Evolutionary conservation across 441 rosid species (phyloP).

Genomic region (Erysimum cheiri): DNA sequence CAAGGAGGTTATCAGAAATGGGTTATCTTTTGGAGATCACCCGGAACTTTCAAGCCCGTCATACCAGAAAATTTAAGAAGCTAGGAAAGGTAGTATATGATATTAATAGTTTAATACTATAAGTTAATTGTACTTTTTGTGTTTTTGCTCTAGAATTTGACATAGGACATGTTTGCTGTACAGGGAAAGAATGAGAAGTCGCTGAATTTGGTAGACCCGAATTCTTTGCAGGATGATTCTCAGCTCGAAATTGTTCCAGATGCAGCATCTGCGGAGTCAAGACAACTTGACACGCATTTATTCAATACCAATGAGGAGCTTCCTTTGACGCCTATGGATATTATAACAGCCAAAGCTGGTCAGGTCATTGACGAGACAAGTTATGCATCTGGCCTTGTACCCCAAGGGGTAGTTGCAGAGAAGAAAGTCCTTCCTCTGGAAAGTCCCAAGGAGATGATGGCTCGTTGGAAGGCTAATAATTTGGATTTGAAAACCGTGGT

Average conservation of each 20-base stretch:
- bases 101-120: conserved; percentile 35
- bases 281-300: conserved; percentile 44
- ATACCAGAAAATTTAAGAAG: conserved; percentile 72
- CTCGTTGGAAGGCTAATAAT: conserved; percentile 91
- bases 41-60: conserved; percentile 78
- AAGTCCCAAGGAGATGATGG: conserved; percentile 98
- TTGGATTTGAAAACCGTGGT: conserved; percentile 92
- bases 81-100: conserved; percentile 58
- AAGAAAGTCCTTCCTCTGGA: conserved; percentile 78
- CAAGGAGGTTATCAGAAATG: conserved; percentile 76
- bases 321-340: conserved; percentile 62
- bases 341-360: conserved; percentile 49
- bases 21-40: conserved; percentile 87
- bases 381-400: conserved; percentile 63
- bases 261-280: conserved; percentile 51
- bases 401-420: conserved; percentile 51
- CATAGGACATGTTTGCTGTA: conserved; percentile 37
- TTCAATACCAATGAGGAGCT: conserved; percentile 50
- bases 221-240: conserved; percentile 58
- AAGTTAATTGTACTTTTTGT: conserved; percentile 18
- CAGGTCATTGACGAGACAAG: conserved; percentile 54
- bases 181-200: conserved; percentile 65
- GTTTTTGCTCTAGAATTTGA: conserved; percentile 41
- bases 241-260: conserved; percentile 60
- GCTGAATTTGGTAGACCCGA: conserved; percentile 51